Conservation (phyloP, 2,329 filamentous ascomycete genomes). For the Neonectria coccinea region DNA sequence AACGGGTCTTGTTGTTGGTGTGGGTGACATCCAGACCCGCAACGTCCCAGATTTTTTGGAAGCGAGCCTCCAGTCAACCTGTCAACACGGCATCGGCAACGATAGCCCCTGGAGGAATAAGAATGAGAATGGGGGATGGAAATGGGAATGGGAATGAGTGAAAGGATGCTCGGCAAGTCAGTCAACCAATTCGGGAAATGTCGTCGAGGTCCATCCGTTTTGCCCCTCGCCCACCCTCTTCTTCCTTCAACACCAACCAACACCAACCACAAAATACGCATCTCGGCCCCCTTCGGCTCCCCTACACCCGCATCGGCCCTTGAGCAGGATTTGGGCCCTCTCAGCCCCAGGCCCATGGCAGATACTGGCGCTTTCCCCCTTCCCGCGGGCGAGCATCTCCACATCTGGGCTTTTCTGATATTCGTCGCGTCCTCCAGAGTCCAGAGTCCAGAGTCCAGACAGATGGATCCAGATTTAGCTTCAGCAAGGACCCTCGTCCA, state of each 20-base stretch:
- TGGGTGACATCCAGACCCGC: constrained; percentile 31
- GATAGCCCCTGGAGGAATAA: constrained; percentile 28
- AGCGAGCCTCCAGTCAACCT: constrained; percentile 25
- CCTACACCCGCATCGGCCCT: constrained; percentile 40
- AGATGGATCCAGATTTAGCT: constrained; percentile 33
- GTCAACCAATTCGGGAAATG: constrained; percentile 25
- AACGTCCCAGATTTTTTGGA: constrained; percentile 21
- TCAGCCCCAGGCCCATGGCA: constrained; percentile 25
- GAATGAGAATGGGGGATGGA: neutral
- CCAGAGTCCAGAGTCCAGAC: neutral
- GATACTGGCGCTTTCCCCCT: constrained; percentile 26
- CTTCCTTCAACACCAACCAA: constrained; percentile 13
- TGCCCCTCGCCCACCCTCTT: constrained; percentile 5
- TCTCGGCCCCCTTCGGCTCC: constrained; percentile 20
- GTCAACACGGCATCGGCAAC: constrained; percentile 22
- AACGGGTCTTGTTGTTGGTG: constrained; percentile 17
- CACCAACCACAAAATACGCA: constrained; percentile 28
- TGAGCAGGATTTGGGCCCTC: constrained; percentile 40
- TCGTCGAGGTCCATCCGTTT: constrained; percentile 2
- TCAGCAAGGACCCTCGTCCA: constrained; percentile 34
- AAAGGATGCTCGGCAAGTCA: constrained; percentile 31
- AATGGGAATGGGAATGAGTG: constrained; percentile 3
- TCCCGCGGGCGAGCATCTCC: constrained; percentile 10
- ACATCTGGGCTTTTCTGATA: constrained; percentile 31
- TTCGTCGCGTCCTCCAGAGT: constrained; percentile 18